phyloP scores from a whole-genome alignment of 1,284 basidiomycete species.

The Ustilago curta region DNA sequence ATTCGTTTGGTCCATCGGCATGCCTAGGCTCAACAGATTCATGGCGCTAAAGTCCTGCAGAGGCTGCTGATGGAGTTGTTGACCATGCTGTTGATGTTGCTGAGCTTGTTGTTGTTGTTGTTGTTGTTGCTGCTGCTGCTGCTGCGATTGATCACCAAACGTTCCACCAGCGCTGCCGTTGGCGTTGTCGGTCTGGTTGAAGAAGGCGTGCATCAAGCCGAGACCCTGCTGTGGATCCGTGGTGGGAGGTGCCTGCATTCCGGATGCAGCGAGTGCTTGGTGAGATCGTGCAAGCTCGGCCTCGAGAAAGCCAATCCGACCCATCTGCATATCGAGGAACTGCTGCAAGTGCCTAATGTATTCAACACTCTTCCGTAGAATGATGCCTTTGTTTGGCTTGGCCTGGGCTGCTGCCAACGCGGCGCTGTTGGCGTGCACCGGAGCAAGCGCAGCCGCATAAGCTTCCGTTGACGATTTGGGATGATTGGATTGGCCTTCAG shows the following conservation, averaged over 20 bases:
- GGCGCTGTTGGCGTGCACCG: slow-evolving; percentile 56
- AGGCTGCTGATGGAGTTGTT: slow-evolving; percentile 25
- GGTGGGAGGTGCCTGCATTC: slow-evolving; percentile 47
- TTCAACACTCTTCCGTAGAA: slow-evolving; percentile 66
- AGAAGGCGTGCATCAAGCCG: slow-evolving; percentile 51
- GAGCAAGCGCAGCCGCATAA: slow-evolving; percentile 57
- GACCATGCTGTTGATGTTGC: slow-evolving; percentile 16
- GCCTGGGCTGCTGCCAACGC: slow-evolving; percentile 62
- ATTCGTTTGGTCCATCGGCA: slow-evolving; percentile 29
- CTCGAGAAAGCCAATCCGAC: slow-evolving; percentile 59
- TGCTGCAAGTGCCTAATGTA: slow-evolving; percentile 67
- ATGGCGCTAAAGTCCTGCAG: slow-evolving; percentile 47
- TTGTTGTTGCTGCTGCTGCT: slow-evolving; percentile 29
- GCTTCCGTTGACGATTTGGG: slow-evolving; percentile 48
- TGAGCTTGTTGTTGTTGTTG: slow-evolving; percentile 13
- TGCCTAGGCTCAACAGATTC: slow-evolving; percentile 45
- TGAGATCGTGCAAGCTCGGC: slow-evolving; percentile 51
- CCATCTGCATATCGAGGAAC: slow-evolving; percentile 63
- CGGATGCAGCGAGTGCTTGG: slow-evolving; percentile 44
- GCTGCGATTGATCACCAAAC: slow-evolving; percentile 22
- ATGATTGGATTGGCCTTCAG: slow-evolving; percentile 22
- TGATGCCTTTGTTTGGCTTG: slow-evolving; percentile 69
- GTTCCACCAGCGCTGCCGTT: slow-evolving; percentile 4
- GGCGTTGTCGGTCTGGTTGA: slow-evolving; percentile 22
- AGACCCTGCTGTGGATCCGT: slow-evolving; percentile 49